Conservation (phyloP, 495 filamentous ascomycete species). For the Hypoxylon rickii region DNA sequence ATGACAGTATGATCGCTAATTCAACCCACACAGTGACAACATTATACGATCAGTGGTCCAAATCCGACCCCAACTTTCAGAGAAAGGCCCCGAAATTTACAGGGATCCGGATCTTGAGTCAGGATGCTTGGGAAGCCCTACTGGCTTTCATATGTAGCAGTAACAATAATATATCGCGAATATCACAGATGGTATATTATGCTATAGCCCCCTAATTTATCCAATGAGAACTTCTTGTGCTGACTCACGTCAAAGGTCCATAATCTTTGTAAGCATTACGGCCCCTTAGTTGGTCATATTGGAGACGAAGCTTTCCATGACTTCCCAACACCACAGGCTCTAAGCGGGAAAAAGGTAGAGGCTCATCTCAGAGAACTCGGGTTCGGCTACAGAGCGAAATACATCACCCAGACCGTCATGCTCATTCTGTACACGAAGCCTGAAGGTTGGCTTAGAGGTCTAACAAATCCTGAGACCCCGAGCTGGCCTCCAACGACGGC, state of each 20-base stretch:
- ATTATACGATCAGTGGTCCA: conserved; percentile 88
- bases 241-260: conserved; percentile 58
- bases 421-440: conserved; percentile 70
- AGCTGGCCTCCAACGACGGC: conserved; percentile 39
- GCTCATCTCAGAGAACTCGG: conserved; percentile 77
- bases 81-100: conserved; percentile 85
- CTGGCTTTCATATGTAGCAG: conserved; percentile 96
- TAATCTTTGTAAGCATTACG: conserved; percentile 87
- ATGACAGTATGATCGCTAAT: not conserved
- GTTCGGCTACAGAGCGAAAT: conserved; percentile 94
- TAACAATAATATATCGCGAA: conserved; percentile 96
- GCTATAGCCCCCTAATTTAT: too few species aligned
- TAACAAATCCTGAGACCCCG: conserved; percentile 78
- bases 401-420: conserved; percentile 81
- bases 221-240: not conserved
- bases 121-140: conserved; percentile 95
- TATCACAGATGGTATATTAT: conserved; percentile 79
- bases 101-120: conserved; percentile 90
- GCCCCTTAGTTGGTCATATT: conserved; percentile 72
- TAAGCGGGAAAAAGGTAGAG: conserved; percentile 74
- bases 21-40: conserved; percentile 48
- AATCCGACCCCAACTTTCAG: conserved; percentile 85
- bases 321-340: conserved; percentile 75
- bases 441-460: conserved; percentile 71
- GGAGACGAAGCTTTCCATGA: conserved; percentile 78